Percentiles rank a stretch among this genome's conserved stretches.
These are phyloP conservation scores for Ascosphaera apis DNA, from an alignment of 2,329 filamentous ascomycete genomes.

Conservation along the genomic window DNA sequence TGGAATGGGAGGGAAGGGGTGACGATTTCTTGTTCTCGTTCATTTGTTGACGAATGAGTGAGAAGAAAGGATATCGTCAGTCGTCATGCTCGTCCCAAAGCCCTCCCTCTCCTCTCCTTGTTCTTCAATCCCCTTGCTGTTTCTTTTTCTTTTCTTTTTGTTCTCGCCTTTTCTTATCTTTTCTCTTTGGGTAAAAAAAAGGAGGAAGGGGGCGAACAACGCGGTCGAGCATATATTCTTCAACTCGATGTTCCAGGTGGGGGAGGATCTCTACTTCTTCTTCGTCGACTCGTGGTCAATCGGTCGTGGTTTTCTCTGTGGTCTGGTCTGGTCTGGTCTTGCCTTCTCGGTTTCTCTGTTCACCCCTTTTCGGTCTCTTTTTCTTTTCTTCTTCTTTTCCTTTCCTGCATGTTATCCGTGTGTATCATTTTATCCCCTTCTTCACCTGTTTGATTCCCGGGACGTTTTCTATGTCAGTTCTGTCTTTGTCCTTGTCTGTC, in stretches of 20 bases:
- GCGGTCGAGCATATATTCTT: conserved; percentile 6
- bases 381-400: conserved; percentile 1
- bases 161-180: not conserved
- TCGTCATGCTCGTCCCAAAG: too few species aligned
- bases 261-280: not conserved
- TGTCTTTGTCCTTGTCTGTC: not conserved
- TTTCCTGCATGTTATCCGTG: not conserved
- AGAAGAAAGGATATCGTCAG: too few species aligned
- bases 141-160: not conserved
- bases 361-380: not conserved
- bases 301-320: not conserved
- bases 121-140: not conserved
- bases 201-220: too few species aligned
- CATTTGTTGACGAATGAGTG: too few species aligned
- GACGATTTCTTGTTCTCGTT: too few species aligned
- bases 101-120: not conserved
- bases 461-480: not conserved
- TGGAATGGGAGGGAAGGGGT: too few species aligned
- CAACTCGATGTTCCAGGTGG: conserved; percentile 3
- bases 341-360: not conserved
- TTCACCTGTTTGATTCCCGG: not conserved
- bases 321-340: not conserved
- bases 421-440: not conserved
- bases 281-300: not conserved
- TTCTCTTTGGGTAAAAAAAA: not conserved